phyloP scores from a whole-genome alignment of 139 green algal species.

The Diplosphaera chodatii region DNA sequence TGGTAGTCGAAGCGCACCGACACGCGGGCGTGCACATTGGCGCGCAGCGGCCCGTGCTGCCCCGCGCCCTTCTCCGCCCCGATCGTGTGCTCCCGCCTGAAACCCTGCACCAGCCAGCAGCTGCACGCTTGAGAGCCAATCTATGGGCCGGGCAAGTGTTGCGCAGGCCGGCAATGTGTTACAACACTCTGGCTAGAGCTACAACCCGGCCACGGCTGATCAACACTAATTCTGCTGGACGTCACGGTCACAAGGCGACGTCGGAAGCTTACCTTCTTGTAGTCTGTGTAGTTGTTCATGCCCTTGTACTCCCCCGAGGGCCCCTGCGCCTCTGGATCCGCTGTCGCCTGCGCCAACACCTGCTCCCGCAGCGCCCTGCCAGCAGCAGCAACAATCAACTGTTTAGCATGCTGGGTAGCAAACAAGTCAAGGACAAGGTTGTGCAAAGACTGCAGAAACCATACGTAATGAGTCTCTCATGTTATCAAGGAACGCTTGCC shows the following conservation, averaged over 20 bases:
- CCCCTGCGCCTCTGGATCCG: slow-evolving; percentile 5
- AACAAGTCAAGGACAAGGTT: too few species aligned
- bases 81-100: slow-evolving; percentile 24
- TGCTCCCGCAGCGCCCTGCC: slow-evolving; percentile 53
- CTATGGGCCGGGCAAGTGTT: too few species aligned
- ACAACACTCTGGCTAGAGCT: too few species aligned
- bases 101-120: slow-evolving; percentile 17
- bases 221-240: too few species aligned
- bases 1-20: slow-evolving; percentile 92
- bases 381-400: too few species aligned
- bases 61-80: slow-evolving; percentile 64
- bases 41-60: slow-evolving; percentile 78
- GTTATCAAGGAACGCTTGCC: too few species aligned
- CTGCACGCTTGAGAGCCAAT: too few species aligned
- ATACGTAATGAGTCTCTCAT: too few species aligned
- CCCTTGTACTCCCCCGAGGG: slow-evolving; percentile 61
- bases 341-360: slow-evolving; percentile 38
- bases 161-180: too few species aligned
- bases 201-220: too few species aligned
- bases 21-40: slow-evolving; percentile 50
- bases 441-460: too few species aligned
- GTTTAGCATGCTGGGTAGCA: background rate
- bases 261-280: slow-evolving; percentile 39
- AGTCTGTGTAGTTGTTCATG: slow-evolving; percentile 75
- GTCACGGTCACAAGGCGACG: too few species aligned